These are phyloP conservation scores for Penicillium oxalicum DNA, from an alignment of 2,329 filamentous ascomycete species.

Conservation along the genomic window DNA sequence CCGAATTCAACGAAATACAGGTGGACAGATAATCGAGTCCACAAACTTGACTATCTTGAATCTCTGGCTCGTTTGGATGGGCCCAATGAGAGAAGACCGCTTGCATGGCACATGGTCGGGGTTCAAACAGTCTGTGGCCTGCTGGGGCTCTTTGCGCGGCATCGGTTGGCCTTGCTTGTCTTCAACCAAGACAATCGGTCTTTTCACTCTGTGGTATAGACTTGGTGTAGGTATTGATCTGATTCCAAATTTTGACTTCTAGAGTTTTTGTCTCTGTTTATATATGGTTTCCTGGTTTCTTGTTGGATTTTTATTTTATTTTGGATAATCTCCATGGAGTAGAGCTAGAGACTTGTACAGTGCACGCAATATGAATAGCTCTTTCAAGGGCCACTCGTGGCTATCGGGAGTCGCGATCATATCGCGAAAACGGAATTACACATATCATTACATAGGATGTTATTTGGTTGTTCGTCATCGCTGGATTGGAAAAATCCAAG, in stretches of 20 bases:
- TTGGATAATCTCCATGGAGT: no score
- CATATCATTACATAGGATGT: no score
- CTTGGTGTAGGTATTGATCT: not conserved
- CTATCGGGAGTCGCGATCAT: no score
- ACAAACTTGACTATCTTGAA: conserved; percentile 93
- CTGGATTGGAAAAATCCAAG: no score
- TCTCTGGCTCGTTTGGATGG: conserved; percentile 92
- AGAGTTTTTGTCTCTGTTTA: not conserved
- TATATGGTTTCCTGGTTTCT: no score
- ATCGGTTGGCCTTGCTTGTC: conserved; percentile 77
- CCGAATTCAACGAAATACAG: conserved; percentile 59
- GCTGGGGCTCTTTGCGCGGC: conserved; percentile 77
- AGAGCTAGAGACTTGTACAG: no score
- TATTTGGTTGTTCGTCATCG: no score
- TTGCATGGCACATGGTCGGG: conserved; percentile 72
- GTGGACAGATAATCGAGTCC: conserved; percentile 68
- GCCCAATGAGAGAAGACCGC: conserved; percentile 78
- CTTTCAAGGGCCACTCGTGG: no score
- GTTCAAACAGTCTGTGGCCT: conserved; percentile 72
- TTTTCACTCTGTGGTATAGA: conserved; percentile 19
- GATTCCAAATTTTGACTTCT: not conserved
- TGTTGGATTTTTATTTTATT: no score
- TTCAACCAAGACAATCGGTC: conserved; percentile 79
- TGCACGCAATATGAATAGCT: no score
- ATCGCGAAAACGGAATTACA: no score